Percentiles rank a stretch among this genome's conserved stretches.
Evolutionary conservation across 306 rosid genomes (phyloP).

Genomic region (Acmispon strigosus): DNA sequence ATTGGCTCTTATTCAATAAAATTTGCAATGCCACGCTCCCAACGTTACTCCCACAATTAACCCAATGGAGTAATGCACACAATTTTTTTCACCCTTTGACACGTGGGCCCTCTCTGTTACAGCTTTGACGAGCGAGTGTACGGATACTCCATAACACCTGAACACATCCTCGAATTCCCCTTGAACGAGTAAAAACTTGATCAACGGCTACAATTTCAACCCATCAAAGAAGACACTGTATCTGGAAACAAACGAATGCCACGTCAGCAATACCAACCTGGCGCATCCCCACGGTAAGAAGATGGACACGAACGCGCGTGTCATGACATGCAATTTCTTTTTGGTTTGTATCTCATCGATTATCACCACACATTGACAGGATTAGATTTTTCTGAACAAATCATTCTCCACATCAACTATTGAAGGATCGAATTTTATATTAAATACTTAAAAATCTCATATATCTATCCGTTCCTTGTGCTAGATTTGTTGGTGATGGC

Average conservation of each 20-base stretch:
- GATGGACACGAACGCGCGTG: conserved; percentile 54
- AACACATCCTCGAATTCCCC: conserved; percentile 2
- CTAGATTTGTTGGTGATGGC: no score
- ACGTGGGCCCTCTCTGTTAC: neutral
- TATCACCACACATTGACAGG: no score
- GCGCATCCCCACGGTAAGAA: conserved; percentile 11
- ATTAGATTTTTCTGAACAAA: no score
- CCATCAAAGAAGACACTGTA: neutral
- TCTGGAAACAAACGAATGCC: conserved; percentile 22
- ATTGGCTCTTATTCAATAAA: neutral
- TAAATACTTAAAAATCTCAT: no score
- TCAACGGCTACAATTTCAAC: conserved; percentile 53
- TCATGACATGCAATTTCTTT: no score
- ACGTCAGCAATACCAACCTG: conserved; percentile 41
- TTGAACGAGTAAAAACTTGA: neutral
- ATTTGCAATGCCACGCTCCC: neutral
- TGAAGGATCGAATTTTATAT: no score
- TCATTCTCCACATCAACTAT: no score
- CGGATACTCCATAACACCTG: neutral
- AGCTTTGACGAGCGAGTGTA: neutral
- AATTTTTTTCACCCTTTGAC: neutral
- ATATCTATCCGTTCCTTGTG: no score
- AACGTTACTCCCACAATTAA: neutral
- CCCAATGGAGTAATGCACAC: neutral
- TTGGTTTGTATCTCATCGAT: no score